Conservation (phyloP, 345 rosid genomes). For the Aurinia saxatilis region DNA sequence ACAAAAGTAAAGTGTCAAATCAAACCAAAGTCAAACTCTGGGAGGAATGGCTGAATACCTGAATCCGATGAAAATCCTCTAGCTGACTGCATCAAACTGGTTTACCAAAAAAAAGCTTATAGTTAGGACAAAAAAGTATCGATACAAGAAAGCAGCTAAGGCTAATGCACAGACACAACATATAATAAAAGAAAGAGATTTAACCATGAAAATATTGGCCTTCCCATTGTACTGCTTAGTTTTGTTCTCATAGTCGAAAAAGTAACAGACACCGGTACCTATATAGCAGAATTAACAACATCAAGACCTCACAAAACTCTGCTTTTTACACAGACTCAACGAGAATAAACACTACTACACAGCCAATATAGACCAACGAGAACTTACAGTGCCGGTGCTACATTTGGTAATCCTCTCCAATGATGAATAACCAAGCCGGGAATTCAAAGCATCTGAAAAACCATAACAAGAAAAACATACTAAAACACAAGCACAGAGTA, state of each 20-base stretch:
- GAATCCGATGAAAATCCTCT: conserved; percentile 80
- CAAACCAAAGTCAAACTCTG: not conserved
- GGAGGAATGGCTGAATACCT: conserved; percentile 35
- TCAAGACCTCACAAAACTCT: not conserved
- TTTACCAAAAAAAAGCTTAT: not conserved
- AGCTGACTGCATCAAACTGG: conserved; percentile 44
- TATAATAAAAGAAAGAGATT: not conserved
- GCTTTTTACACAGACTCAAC: too few relatives aligned
- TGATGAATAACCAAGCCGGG: conserved; percentile 27
- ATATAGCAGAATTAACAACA: conserved; percentile 1
- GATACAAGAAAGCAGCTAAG: not conserved
- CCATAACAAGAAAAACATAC: conserved; percentile 5
- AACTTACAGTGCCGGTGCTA: conserved; percentile 44
- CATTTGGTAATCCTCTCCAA: conserved; percentile 34
- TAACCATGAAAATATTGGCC: conserved; percentile 36
- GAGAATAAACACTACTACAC: not conserved
- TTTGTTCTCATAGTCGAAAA: conserved; percentile 25
- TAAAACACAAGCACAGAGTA: conserved; percentile 17
- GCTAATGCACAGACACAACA: not conserved
- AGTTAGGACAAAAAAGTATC: not conserved
- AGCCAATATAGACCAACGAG: not conserved
- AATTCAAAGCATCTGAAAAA: conserved; percentile 44
- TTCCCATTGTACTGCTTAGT: conserved; percentile 33
- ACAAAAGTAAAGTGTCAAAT: not conserved
- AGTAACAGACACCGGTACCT: conserved; percentile 38